phyloP scores from a whole-genome alignment of 2,329 filamentous ascomycete species.

The Taxawa tesnikishii region DNA sequence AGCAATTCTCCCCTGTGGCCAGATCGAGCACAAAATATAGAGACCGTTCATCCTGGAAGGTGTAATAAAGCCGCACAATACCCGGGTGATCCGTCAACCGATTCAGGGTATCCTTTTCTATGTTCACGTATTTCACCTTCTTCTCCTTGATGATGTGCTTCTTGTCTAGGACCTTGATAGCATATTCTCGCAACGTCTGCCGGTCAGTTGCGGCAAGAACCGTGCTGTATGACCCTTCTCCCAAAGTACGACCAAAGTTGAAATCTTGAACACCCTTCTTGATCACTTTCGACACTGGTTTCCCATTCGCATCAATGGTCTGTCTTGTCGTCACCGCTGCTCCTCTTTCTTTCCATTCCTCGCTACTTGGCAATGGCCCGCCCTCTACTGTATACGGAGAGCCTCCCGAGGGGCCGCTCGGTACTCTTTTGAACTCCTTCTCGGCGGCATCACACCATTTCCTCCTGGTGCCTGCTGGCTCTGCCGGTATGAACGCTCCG shows the following conservation, averaged over 20 bases:
- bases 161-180: conserved; percentile 96
- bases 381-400: conserved; percentile 41
- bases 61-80: conserved; percentile 94
- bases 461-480: conserved; percentile 42
- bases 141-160: conserved; percentile 99
- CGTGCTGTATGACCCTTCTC: conserved; percentile 95
- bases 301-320: conserved; percentile 76
- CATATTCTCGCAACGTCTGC: conserved; percentile 89
- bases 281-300: conserved; percentile 67
- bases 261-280: conserved; percentile 98
- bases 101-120: conserved; percentile 96
- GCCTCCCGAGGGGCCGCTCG: conserved; percentile 21
- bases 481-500: conserved; percentile 55
- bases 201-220: conserved; percentile 87
- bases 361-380: conserved; percentile 53
- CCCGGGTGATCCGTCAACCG: conserved; percentile 92
- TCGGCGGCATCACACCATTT: conserved; percentile 56
- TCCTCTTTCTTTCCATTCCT: conserved; percentile 92
- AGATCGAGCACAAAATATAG: conserved; percentile 95
- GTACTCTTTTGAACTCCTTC: conserved; percentile 63
- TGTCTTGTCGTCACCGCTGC: conserved; percentile 74
- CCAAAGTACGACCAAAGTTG: conserved; percentile 77
- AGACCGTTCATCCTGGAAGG: conserved; percentile 92
- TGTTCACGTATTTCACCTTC: conserved; percentile 99
- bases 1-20: conserved; percentile 86